A percentile compares a stretch with the other conserved stretches of the same genome.
These are phyloP conservation scores for Gymnopilus junonius DNA, from an alignment of 768 basidiomycete genomes.

Conservation along the genomic window DNA sequence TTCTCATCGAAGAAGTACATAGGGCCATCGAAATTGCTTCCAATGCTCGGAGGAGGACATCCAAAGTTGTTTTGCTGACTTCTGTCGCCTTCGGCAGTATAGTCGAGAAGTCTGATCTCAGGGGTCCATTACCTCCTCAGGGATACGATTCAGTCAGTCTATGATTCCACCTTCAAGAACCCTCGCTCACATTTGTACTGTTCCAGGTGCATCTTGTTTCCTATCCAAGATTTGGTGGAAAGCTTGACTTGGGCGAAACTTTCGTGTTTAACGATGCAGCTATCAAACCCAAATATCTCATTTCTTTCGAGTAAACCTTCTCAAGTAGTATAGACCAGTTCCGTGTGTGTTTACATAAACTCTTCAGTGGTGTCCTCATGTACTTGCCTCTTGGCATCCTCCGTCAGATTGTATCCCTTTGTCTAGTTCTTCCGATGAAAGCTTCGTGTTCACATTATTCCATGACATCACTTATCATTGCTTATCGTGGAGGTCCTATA, in stretches of 20 bases:
- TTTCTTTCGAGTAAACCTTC: slow-evolving; percentile 18
- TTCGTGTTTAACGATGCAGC: slow-evolving; percentile 22
- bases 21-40: slow-evolving; percentile 13
- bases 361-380: too few relatives aligned
- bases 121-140: slow-evolving; percentile 2
- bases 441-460: not conserved
- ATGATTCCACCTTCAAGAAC: not conserved
- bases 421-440: not conserved
- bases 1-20: not conserved
- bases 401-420: not conserved
- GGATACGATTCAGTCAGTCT: slow-evolving; percentile 19
- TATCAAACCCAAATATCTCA: slow-evolving; percentile 24
- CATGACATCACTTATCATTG: not conserved
- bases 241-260: slow-evolving; percentile 18
- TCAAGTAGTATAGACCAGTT: not conserved
- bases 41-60: slow-evolving; percentile 2
- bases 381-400: not conserved
- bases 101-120: slow-evolving; percentile 8
- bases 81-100: slow-evolving; percentile 15
- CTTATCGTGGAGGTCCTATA: not conserved
- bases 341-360: not conserved
- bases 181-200: not conserved
- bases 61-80: slow-evolving; percentile 18
- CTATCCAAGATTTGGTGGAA: slow-evolving; percentile 2
- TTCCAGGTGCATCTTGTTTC: slow-evolving; percentile 16